Evolutionary conservation across 192 early-diverging fungal genomes (phyloP), one percentile per base, ranked within the genome.

Genomic region (Coemansia sp.): DNA sequence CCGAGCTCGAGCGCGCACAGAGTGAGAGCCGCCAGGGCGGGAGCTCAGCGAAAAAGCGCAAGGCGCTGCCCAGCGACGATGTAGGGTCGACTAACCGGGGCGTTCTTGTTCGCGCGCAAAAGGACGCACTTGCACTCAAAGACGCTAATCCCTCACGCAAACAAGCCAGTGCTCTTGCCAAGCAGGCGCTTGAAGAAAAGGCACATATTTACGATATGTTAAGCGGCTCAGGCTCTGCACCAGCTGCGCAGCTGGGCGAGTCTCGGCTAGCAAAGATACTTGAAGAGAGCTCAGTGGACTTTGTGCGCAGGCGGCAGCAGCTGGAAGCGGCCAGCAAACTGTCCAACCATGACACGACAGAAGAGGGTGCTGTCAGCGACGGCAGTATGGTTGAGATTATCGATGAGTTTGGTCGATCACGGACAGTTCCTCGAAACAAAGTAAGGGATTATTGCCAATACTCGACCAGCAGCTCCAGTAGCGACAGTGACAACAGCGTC

Each of bases 331-430:
- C 48, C 16, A 49, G 48, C 19, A 49, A n/a, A 49, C 25, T 3
- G 23, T 12, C 8, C 22, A 21, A 26, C 6, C 8, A 16, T 14
- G 25, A 17, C 48, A 21, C 48, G 7, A 49, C 19, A 14, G 53
- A 55, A 25, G 23, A 26, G 11, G 41, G 41, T 12, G 9, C 51
- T 6, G 54, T 9, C 27, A 65, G 63, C 25, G 41, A 51, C 14
- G 56, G 50, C 39, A 59, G 55, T n/a, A 31, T 68, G 50, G 69
- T 80, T 14, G 77, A 80, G 22, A 61, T 80, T 12, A 31, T 75
- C 16, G 77, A 80, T 37, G 77, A 80, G 65, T 80, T 80, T 75
- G 77, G 77, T 3, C 71, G 77, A 9, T 55, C 71, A 14, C 67
- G 77, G 6, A 62, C 57, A 50, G 68, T 80, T 37, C 62, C 64